Evolutionary conservation across 345 rosid species (phyloP).

Genomic region (Aurinia saxatilis): DNA sequence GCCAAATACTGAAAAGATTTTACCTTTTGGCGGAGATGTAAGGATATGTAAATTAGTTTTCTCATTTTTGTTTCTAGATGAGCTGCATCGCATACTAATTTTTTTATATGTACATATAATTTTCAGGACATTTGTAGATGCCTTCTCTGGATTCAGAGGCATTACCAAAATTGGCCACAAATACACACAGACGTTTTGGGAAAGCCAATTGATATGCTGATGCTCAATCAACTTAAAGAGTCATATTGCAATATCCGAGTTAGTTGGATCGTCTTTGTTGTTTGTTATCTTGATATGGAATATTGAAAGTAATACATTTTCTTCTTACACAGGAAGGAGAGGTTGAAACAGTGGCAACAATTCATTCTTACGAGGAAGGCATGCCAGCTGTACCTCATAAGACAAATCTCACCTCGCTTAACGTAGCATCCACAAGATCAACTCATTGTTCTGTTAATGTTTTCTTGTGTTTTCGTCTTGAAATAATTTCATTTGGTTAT

Average conservation of each 20-base stretch:
- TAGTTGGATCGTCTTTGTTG: slow-evolving; percentile 16
- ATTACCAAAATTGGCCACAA: slow-evolving; percentile 94
- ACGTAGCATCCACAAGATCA: slow-evolving; percentile 32
- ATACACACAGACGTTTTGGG: slow-evolving; percentile 64
- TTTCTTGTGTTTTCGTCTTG: background rate
- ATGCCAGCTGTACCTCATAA: slow-evolving; percentile 70
- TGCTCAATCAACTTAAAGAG: slow-evolving; percentile 80
- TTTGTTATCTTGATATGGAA: slow-evolving; percentile 2
- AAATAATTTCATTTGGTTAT: background rate
- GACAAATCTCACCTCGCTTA: slow-evolving; percentile 78
- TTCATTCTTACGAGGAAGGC: slow-evolving; percentile 73
- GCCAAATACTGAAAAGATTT: slow-evolving; percentile 85
- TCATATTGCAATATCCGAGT: slow-evolving; percentile 73
- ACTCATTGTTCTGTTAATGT: background rate
- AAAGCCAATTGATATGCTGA: slow-evolving; percentile 74
- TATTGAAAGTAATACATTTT: slow-evolving; percentile 1
- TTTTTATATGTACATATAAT: background rate
- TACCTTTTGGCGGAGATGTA: slow-evolving; percentile 97
- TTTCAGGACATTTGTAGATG: slow-evolving; percentile 93
- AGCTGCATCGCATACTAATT: slow-evolving; percentile 5
- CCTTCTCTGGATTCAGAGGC: slow-evolving; percentile 92
- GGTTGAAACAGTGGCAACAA: slow-evolving; percentile 52
- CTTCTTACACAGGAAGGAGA: slow-evolving; percentile 59
- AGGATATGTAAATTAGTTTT: slow-evolving; percentile 13
- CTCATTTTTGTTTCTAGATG: slow-evolving; percentile 11